A percentile compares a stretch with the other conserved stretches of the same genome.
These are phyloP conservation scores for Calonectria pseudoturangicola DNA, from an alignment of 2,329 filamentous ascomycete species.

Conservation along the genomic window DNA sequence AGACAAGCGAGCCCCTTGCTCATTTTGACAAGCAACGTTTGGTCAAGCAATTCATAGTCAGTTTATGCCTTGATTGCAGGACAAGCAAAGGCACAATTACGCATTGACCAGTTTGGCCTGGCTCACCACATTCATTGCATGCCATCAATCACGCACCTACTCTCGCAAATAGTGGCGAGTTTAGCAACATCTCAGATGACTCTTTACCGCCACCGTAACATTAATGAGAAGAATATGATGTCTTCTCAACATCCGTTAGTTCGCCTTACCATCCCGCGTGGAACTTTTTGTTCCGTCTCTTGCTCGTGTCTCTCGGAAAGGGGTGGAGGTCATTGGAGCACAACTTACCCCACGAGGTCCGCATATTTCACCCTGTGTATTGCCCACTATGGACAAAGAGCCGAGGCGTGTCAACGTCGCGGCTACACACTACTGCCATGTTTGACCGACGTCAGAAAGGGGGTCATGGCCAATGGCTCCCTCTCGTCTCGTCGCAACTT, in stretches of 20 bases:
- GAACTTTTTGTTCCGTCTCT: slow-evolving; percentile 15
- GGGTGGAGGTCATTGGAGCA: slow-evolving; percentile 10
- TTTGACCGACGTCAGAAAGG: slow-evolving; percentile 42
- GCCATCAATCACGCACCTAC: neutral
- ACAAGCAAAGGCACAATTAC: slow-evolving; percentile 8
- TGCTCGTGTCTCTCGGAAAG: neutral
- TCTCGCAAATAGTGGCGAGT: slow-evolving; percentile 17
- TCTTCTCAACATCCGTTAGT: neutral
- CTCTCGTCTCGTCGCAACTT: slow-evolving; percentile 42
- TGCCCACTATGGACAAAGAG: slow-evolving; percentile 48
- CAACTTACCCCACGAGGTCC: slow-evolving; percentile 14
- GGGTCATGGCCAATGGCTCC: slow-evolving; percentile 30
- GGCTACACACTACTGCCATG: slow-evolving; percentile 41
- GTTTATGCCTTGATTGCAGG: slow-evolving; percentile 19
- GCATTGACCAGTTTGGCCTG: neutral
- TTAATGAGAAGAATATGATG: neutral
- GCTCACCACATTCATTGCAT: neutral
- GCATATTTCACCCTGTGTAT: slow-evolving; percentile 38
- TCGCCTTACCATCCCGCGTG: neutral
- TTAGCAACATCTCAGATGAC: neutral
- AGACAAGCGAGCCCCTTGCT: slow-evolving; percentile 15
- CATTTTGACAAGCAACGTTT: slow-evolving; percentile 10
- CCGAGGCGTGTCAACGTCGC: slow-evolving; percentile 48
- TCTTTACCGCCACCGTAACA: neutral
- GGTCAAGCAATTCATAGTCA: neutral